Conservation (phyloP, 192 early-diverging fungal species). For the Haplosporangium gracile region DNA sequence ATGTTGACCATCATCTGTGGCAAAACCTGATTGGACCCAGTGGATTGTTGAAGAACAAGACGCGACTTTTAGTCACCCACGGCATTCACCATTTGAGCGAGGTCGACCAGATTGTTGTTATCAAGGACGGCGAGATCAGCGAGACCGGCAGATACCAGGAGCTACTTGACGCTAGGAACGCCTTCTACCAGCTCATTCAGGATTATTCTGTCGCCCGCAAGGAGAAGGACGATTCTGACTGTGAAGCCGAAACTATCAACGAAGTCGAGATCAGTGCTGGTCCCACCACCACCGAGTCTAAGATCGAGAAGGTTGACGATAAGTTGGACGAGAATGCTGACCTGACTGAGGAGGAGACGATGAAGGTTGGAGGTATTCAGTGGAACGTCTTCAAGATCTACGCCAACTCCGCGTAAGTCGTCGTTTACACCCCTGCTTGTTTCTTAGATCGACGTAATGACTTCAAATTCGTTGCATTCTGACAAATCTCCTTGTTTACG, state of each 20-base stretch:
- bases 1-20: conserved; percentile 46
- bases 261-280: neutral
- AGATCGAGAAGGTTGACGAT: conserved; percentile 3
- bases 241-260: conserved; percentile 2
- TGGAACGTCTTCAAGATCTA: conserved; percentile 85
- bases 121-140: conserved; percentile 76
- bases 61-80: conserved; percentile 84
- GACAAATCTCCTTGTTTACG: neutral
- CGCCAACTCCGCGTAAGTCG: conserved; percentile 64
- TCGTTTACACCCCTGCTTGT: conserved; percentile 56
- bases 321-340: conserved; percentile 49
- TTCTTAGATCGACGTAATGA: neutral
- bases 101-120: conserved; percentile 73
- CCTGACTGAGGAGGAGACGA: conserved; percentile 85
- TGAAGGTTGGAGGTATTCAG: conserved; percentile 81
- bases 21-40: conserved; percentile 73
- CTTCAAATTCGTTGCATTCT: neutral
- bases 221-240: neutral
- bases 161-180: conserved; percentile 69
- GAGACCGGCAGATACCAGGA: conserved; percentile 74
- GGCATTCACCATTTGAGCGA: conserved; percentile 80
- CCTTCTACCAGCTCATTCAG: conserved; percentile 72
- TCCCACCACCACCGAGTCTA: too few relatives aligned
- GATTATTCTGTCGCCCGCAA: conserved; percentile 70
- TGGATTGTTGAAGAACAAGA: conserved; percentile 80